Evolutionary conservation across 331 rosid species (phyloP).

Genomic region (Rosa hybrid): DNA sequence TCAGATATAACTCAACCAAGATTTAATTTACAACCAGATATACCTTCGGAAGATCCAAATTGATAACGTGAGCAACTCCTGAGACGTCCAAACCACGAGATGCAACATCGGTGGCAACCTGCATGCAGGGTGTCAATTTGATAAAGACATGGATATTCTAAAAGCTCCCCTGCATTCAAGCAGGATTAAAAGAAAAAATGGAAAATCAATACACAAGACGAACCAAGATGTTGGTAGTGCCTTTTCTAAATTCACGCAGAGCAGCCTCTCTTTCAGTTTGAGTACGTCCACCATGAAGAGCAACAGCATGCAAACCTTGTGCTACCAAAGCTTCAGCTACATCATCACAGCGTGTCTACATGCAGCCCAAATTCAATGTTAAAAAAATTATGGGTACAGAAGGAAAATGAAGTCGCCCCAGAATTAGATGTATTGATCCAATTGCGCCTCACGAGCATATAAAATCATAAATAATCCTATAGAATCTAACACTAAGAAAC

Average conservation of each 20-base stretch:
- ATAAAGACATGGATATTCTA: neutral
- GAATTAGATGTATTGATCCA: neutral
- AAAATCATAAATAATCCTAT: neutral
- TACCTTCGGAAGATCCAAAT: constrained; percentile 96
- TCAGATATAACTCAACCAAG: constrained; percentile 21
- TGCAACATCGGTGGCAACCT: constrained; percentile 94
- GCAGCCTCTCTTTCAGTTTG: constrained; percentile 89
- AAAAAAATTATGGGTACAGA: neutral
- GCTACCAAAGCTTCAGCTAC: constrained; percentile 81
- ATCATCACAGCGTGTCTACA: constrained; percentile 80
- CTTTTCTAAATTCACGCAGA: constrained; percentile 66
- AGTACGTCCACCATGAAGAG: constrained; percentile 90
- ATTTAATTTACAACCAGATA: constrained; percentile 5
- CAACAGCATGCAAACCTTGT: constrained; percentile 80
- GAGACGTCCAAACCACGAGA: constrained; percentile 94
- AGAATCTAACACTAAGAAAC: neutral
- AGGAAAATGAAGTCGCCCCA: neutral
- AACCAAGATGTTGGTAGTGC: constrained; percentile 81
- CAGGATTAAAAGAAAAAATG: neutral
- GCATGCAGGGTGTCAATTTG: constrained; percentile 27
- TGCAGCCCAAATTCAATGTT: constrained; percentile 24
- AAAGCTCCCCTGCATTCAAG: constrained; percentile 9
- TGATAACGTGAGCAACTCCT: constrained; percentile 84
- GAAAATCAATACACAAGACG: neutral
- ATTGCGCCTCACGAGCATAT: neutral